Conservation (phyloP, 148 eudicot genomes). For the Vaccinium macrocarpon region DNA sequence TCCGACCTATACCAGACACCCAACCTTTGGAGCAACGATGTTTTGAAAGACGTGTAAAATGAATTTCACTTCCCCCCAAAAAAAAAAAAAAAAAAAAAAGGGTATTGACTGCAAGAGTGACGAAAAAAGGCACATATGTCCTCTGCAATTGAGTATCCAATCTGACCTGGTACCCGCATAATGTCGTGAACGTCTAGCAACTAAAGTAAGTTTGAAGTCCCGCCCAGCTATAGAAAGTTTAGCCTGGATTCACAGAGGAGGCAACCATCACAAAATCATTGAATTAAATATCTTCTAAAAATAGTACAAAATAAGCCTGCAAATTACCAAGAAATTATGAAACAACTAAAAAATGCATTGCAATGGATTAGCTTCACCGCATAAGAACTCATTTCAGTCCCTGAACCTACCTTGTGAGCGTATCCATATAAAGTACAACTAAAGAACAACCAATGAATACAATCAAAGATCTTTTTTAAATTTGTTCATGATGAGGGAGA, state of each 20-base stretch:
- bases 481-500: neutral
- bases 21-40: neutral
- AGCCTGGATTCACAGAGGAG: slow-evolving; percentile 44
- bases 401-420: neutral
- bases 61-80: neutral
- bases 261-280: neutral
- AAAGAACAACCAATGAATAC: neutral
- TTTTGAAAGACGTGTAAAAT: neutral
- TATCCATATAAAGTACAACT: neutral
- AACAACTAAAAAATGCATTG: neutral
- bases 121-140: neutral
- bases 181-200: slow-evolving; percentile 93
- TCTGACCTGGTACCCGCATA: slow-evolving; percentile 94
- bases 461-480: neutral
- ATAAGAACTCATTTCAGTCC: neutral
- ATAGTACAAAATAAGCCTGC: neutral
- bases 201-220: slow-evolving; percentile 63
- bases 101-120: neutral
- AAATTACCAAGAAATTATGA: neutral
- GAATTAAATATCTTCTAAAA: neutral
- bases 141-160: slow-evolving; percentile 2
- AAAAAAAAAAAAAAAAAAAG: neutral
- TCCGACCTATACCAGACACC: neutral
- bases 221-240: slow-evolving; percentile 64
- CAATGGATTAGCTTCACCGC: neutral